A percentile compares a stretch with the other conserved stretches of the same genome.
phyloP scores from a whole-genome alignment of 331 rosid genomes.

The Pyrus hybrid region DNA sequence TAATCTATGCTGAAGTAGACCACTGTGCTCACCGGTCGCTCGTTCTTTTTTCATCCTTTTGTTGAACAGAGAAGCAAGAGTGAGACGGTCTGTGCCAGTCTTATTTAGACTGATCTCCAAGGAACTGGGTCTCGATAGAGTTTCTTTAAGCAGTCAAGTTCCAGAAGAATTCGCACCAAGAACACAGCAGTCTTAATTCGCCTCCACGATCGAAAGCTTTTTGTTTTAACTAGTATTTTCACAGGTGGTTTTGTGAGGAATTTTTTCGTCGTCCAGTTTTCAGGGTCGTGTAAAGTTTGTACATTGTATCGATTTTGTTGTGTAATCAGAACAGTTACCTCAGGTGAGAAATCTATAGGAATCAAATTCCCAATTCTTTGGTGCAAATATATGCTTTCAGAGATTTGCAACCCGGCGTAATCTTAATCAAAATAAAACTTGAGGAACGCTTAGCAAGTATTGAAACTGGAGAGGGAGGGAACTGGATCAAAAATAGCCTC shows the following conservation, averaged over 20 bases:
- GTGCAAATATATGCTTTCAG: not conserved
- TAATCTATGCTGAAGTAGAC: not conserved
- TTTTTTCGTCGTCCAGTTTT: not conserved
- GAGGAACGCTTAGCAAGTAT: too few relatives aligned
- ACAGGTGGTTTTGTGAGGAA: not conserved
- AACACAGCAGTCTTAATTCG: not conserved
- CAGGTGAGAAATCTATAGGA: not conserved
- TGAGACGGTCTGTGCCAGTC: conserved; percentile 60
- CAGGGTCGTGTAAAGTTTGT: conserved; percentile 4
- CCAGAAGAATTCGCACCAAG: conserved; percentile 10
- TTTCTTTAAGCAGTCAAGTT: conserved; percentile 25
- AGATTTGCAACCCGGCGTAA: too few relatives aligned
- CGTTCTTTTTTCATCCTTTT: not conserved
- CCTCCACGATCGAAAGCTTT: not conserved
- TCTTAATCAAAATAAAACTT: too few relatives aligned
- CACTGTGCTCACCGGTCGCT: not conserved
- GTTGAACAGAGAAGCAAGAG: conserved; percentile 59
- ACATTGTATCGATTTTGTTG: conserved; percentile 13
- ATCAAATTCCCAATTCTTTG: not conserved
- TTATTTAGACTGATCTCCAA: conserved; percentile 51
- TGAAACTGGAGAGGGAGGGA: too few relatives aligned
- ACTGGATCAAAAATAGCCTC: too few relatives aligned
- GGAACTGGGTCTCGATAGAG: conserved; percentile 63
- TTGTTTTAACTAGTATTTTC: not conserved
- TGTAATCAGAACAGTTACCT: not conserved